Base-by-base conservation (phyloP, 2,329 filamentous ascomycete species). In the Exophiala spinifera region DNA sequence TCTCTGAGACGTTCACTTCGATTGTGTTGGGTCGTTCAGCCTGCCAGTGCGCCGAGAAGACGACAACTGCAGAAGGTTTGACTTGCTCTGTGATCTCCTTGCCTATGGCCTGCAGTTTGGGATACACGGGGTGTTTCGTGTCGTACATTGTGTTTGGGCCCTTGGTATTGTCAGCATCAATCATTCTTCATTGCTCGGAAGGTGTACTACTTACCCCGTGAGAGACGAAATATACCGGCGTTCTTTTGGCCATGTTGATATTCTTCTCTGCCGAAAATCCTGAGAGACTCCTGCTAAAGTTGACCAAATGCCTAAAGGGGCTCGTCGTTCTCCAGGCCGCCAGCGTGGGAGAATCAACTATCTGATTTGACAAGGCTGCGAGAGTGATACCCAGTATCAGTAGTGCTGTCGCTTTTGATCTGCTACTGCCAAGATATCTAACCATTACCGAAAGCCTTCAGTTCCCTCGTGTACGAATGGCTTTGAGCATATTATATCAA, bases 11-110 rank as follows among this genome's bases (percentile, higher is more conserved):
- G 67, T 89, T 89, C 61, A 89, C 78, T 63, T 85, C 74, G 57
- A 89, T 79, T 3, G 73, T 76, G 62, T 78, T 73, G 36, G 71
- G 70, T 1, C 65, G 51, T 17, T 56, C 50, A 5, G 78, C 83
- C 70, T 88, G 84, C 87, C 88, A 91, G 69, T 91, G 87, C 1
- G 86, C 88, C 1, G 87, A 89, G 66, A 91, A 86, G 21, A 90
- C 84, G 1, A 91, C 82, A 14, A 91, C 79, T 1, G 86, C 88
- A 58, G 81, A 84, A 1, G 87, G 87, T 63, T 84, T 85, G 40
- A 89, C 81, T 57, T 82, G 80, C 23, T 79, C 74, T 0, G 85
- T 89, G 66, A 91, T 89, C 64, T 90, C 86, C 6, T 69, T 75
- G 39, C 87, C 87, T 49, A 89, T 84, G 20, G 76, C 68, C 61